A percentile compares a stretch with the other conserved stretches of the same genome.
phyloP scores from a whole-genome alignment of 257 asterid species.

The Sherardia arvensis region DNA sequence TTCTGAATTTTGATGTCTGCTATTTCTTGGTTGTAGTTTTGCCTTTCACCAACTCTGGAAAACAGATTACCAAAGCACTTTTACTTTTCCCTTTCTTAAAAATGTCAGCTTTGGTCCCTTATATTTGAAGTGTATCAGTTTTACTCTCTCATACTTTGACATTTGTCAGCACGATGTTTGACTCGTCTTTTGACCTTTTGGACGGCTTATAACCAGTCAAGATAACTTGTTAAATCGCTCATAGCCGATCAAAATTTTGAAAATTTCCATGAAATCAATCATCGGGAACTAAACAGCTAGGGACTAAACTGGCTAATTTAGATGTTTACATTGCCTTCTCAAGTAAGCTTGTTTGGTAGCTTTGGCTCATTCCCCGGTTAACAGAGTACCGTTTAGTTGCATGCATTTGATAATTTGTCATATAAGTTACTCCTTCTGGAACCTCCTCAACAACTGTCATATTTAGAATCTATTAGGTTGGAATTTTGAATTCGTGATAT shows the following conservation, averaged over 20 bases:
- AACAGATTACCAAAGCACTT: constrained; percentile 20
- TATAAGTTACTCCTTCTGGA: constrained; percentile 1
- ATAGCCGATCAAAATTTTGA: not conserved
- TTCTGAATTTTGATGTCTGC: constrained; percentile 11
- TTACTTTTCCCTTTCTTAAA: constrained; percentile 7
- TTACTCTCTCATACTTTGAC: not conserved
- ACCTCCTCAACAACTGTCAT: not conserved
- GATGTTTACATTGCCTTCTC: constrained; percentile 1
- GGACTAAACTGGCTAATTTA: not conserved
- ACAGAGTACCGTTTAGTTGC: not conserved
- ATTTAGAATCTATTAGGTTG: constrained; percentile 11
- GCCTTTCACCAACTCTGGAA: constrained; percentile 6
- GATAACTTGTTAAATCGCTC: not conserved
- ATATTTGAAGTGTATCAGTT: not conserved
- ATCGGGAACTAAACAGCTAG: not conserved
- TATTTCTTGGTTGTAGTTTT: constrained; percentile 12
- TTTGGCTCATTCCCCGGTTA: not conserved
- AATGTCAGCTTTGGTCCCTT: not conserved
- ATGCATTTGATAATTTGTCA: not conserved
- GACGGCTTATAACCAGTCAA: not conserved
- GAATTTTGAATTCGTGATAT: not conserved
- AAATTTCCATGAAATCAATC: too few species aligned
- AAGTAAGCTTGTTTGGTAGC: constrained; percentile 6
- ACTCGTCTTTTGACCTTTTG: not conserved
- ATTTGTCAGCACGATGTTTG: not conserved